These are phyloP conservation scores for Ophiosphaerella korrae DNA, from an alignment of 2,329 filamentous ascomycete species.

Conservation along the genomic window DNA sequence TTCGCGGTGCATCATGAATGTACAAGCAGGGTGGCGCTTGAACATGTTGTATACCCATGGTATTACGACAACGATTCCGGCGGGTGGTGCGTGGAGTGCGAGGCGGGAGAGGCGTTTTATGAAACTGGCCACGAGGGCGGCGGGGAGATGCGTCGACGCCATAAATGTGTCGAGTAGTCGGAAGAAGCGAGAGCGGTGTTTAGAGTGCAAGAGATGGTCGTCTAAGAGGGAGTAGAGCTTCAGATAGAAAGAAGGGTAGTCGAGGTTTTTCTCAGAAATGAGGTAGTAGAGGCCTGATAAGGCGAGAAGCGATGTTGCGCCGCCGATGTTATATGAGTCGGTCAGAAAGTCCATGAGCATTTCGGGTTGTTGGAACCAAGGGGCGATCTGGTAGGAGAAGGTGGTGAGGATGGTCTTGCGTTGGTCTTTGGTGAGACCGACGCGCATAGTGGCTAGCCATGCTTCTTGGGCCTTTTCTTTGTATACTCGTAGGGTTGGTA, in stretches of 20 bases:
- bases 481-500: conserved; percentile 68
- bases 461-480: conserved; percentile 83
- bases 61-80: conserved; percentile 84
- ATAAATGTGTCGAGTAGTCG: conserved; percentile 90
- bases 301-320: conserved; percentile 83
- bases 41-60: conserved; percentile 97
- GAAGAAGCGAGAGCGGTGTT: conserved; percentile 92
- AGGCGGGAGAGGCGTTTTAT: conserved; percentile 90
- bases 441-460: conserved; percentile 78
- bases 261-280: conserved; percentile 89
- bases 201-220: conserved; percentile 84
- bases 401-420: conserved; percentile 78
- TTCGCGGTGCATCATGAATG: conserved; percentile 92
- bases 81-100: conserved; percentile 84
- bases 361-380: conserved; percentile 88
- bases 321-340: conserved; percentile 87
- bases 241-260: conserved; percentile 91
- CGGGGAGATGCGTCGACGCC: conserved; percentile 88
- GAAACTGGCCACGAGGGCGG: conserved; percentile 89
- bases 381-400: conserved; percentile 78
- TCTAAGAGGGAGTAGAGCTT: conserved; percentile 95
- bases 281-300: conserved; percentile 94
- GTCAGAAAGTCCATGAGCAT: conserved; percentile 94
- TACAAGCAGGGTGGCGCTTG: conserved; percentile 85
- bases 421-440: conserved; percentile 71